phyloP scores from a whole-genome alignment of 2,329 filamentous ascomycete species.

The Didymella sp. region DNA sequence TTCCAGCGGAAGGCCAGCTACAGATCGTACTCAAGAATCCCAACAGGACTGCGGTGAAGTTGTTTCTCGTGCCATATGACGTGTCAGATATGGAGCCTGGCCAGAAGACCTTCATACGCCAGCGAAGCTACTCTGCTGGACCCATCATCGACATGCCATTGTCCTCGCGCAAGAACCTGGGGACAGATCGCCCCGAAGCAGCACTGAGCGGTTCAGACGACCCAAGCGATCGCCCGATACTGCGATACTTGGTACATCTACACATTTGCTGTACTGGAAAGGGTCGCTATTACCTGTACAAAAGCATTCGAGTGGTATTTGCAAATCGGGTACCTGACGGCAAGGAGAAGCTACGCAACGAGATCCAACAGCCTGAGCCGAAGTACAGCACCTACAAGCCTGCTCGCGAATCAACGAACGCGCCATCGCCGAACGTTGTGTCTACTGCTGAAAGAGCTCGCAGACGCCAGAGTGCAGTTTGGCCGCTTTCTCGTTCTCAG shows the following conservation, averaged over 20 bases:
- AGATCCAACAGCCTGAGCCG: conserved; percentile 88
- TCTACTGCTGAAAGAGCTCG: conserved; percentile 36
- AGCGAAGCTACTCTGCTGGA: conserved; percentile 89
- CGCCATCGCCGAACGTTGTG: conserved; percentile 30
- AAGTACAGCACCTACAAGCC: conserved; percentile 85
- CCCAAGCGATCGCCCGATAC: conserved; percentile 69
- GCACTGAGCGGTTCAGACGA: conserved; percentile 58
- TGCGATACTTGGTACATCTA: conserved; percentile 90
- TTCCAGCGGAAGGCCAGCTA: conserved; percentile 90
- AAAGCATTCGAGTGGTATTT: conserved; percentile 91
- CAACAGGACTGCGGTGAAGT: conserved; percentile 96
- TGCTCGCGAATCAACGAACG: conserved; percentile 49
- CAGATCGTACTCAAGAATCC: conserved; percentile 98
- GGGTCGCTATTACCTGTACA: conserved; percentile 88
- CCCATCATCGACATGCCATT: conserved; percentile 78
- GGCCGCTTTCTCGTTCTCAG: conserved; percentile 38
- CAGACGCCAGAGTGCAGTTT: conserved; percentile 44
- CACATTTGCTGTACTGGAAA: conserved; percentile 89
- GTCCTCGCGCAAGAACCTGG: conserved; percentile 54
- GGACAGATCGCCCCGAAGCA: conserved; percentile 62
- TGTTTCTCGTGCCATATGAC: conserved; percentile 94
- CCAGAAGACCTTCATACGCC: conserved; percentile 94
- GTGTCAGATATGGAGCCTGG: conserved; percentile 89
- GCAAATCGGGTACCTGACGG: conserved; percentile 95
- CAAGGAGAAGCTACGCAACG: conserved; percentile 89